Percentiles rank a stretch among this genome's conserved stretches.
phyloP scores from a whole-genome alignment of 495 filamentous ascomycete genomes.

The Physcia stellaris region DNA sequence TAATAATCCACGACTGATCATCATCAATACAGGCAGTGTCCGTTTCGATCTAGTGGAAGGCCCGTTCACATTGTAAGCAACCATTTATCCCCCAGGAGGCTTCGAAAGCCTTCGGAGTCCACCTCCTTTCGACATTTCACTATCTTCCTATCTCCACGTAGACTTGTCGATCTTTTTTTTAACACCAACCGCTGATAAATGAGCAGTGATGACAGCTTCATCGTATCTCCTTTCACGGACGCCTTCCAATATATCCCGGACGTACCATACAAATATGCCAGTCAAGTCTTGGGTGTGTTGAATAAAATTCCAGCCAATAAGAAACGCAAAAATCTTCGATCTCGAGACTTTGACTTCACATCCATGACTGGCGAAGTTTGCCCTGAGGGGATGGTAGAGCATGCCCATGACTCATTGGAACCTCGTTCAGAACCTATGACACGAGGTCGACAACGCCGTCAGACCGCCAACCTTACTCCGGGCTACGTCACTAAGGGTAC shows the following conservation, averaged over 20 bases:
- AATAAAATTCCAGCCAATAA: slow-evolving; percentile 27
- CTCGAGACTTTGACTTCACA: slow-evolving; percentile 29
- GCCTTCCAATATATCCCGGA: slow-evolving; percentile 23
- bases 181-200: too few species aligned
- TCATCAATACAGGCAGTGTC: slow-evolving; percentile 24
- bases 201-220: slow-evolving; percentile 22
- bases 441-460: slow-evolving; percentile 25
- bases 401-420: background rate
- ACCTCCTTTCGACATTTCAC: too few species aligned
- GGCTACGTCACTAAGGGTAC: slow-evolving; percentile 22
- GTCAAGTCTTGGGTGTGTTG: slow-evolving; percentile 23
- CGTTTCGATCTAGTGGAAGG: slow-evolving; percentile 28
- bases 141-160: too few species aligned
- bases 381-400: slow-evolving; percentile 1
- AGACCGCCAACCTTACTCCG: slow-evolving; percentile 19
- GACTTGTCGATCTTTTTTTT: background rate
- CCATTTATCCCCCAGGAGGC: background rate
- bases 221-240: slow-evolving; percentile 24
- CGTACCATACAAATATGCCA: slow-evolving; percentile 22
- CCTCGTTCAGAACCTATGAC: slow-evolving; percentile 8
- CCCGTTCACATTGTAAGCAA: slow-evolving; percentile 24
- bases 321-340: slow-evolving; percentile 24
- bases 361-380: slow-evolving; percentile 15
- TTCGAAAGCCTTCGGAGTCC: too few species aligned
- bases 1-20: slow-evolving; percentile 20